Conservation (phyloP, 1,284 basidiomycete species). For the Sutorius eximius region DNA sequence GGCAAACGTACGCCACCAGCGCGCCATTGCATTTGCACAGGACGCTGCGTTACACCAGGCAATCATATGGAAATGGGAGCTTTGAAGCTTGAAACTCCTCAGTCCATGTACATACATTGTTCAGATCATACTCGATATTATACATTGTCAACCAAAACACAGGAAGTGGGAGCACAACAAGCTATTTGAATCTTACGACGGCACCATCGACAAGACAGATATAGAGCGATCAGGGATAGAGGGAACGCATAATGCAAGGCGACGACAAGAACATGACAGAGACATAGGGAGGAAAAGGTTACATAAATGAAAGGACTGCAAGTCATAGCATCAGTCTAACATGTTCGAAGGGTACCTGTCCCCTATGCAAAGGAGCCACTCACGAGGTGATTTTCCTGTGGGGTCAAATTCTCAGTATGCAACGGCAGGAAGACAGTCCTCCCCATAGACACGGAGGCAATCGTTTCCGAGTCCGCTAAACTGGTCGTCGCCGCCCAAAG, state of each 20-base stretch:
- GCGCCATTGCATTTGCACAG: too few species aligned
- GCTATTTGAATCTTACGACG: conserved; percentile 5
- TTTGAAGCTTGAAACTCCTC: too few species aligned
- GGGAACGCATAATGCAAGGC: conserved; percentile 3
- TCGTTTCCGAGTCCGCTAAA: conserved; percentile 17
- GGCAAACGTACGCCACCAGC: too few species aligned
- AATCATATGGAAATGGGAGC: not conserved
- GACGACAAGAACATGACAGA: not conserved
- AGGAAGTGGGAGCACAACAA: not conserved
- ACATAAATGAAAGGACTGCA: conserved; percentile 7
- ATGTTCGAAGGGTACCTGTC: not conserved
- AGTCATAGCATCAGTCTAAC: conserved; percentile 4
- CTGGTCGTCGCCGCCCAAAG: conserved; percentile 5
- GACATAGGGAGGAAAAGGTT: conserved; percentile 6
- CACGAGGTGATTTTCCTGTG: not conserved
- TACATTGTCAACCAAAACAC: not conserved
- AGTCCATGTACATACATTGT: not conserved
- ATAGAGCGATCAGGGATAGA: conserved; percentile 7
- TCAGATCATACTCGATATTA: not conserved
- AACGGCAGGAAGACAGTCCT: conserved; percentile 23
- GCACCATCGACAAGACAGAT: not conserved
- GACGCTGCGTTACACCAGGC: too few species aligned
- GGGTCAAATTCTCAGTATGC: conserved; percentile 18
- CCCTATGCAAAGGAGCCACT: not conserved
- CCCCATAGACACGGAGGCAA: conserved; percentile 17